phyloP scores from a whole-genome alignment of 495 filamentous ascomycete genomes.

The Parachaetomium inaequale region DNA sequence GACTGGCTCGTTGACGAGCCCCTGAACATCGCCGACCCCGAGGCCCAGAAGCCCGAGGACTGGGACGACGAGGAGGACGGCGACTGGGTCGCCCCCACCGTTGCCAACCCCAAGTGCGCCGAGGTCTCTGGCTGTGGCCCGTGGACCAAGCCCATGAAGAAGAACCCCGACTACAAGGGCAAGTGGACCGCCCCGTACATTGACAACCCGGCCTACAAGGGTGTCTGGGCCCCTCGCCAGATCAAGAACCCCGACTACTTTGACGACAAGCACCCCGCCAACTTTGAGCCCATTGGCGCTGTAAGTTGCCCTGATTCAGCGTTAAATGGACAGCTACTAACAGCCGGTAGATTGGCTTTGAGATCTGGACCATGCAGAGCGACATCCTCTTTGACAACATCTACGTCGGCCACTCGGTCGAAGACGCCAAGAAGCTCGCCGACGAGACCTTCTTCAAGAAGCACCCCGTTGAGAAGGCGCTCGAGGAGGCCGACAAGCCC shows the following conservation, averaged over 20 bases:
- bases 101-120: conserved; percentile 93
- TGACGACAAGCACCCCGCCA: conserved; percentile 94
- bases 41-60: conserved; percentile 97
- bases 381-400: conserved; percentile 99
- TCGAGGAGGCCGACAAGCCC: conserved; percentile 80
- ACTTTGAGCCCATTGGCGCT: conserved; percentile 97
- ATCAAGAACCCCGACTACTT: conserved; percentile 96
- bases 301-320: conserved; percentile 50
- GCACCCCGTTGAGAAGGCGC: conserved; percentile 73
- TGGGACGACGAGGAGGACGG: conserved; percentile 99
- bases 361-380: conserved; percentile 99
- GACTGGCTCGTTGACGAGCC: conserved; percentile 97
- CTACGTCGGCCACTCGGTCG: conserved; percentile 97
- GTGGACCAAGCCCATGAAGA: conserved; percentile 89
- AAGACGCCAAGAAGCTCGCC: conserved; percentile 87
- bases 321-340: conserved; percentile 4
- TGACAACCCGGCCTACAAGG: conserved; percentile 99
- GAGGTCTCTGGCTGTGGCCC: conserved; percentile 91
- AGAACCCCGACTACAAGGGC: conserved; percentile 98
- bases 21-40: conserved; percentile 81
- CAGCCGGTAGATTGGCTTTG: conserved; percentile 72
- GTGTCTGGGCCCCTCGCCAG: conserved; percentile 89
- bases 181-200: conserved; percentile 93
- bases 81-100: conserved; percentile 92
- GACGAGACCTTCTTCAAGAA: conserved; percentile 93